Conservation (phyloP, 2,329 filamentous ascomycete species). For the Scedosporium minutisporum region DNA sequence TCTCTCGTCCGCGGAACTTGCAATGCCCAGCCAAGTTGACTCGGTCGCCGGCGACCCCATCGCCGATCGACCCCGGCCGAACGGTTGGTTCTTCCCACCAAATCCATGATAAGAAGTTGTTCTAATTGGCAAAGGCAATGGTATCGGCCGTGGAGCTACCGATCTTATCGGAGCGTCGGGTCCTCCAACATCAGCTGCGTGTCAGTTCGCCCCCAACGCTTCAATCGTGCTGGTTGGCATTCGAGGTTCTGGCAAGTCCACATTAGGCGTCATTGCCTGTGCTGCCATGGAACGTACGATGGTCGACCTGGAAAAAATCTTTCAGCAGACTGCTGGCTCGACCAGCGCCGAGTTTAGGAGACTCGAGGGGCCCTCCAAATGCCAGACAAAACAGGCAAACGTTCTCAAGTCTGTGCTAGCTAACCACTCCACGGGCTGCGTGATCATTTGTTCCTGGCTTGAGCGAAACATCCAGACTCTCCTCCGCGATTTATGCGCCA, state of each 20-base stretch:
- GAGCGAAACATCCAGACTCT: conserved; percentile 52
- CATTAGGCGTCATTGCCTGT: conserved; percentile 64
- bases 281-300: conserved; percentile 59
- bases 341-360: conserved; percentile 56
- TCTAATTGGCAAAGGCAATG: background rate
- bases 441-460: conserved; percentile 66
- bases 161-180: background rate
- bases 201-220: conserved; percentile 46
- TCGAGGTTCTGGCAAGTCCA: conserved; percentile 66
- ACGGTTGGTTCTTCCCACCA: background rate
- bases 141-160: background rate
- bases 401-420: conserved; percentile 51
- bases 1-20: too few species aligned
- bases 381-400: conserved; percentile 53
- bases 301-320: conserved; percentile 59
- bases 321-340: conserved; percentile 53
- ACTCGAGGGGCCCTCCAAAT: conserved; percentile 49
- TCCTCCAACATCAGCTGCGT: conserved; percentile 11
- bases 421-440: conserved; percentile 47
- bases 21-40: background rate
- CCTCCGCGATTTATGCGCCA: conserved; percentile 51
- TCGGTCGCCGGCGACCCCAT: background rate
- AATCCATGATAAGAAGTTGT: background rate
- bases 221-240: conserved; percentile 67
- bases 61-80: background rate